A percentile compares a stretch with the other conserved stretches of the same genome.
Evolutionary conservation across 2,329 filamentous ascomycete species (phyloP).

Genomic region (Westerdykella ornata): DNA sequence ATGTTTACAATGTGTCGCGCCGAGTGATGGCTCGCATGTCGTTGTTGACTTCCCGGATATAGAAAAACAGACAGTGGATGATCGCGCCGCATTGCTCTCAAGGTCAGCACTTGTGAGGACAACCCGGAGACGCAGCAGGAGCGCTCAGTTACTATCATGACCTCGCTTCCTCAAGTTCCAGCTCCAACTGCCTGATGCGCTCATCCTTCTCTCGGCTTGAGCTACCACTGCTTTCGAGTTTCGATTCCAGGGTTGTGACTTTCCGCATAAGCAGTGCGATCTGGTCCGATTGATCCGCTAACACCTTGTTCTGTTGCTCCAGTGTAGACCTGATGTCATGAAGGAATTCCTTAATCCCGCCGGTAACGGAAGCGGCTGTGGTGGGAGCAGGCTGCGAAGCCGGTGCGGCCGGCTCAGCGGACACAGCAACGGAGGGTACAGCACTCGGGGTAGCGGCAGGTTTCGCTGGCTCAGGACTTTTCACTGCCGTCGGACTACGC

Average conservation of each 20-base stretch:
- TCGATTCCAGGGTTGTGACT: constrained; percentile 62
- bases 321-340: constrained; percentile 72
- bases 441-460: constrained; percentile 39
- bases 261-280: constrained; percentile 64
- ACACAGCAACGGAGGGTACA: constrained; percentile 32
- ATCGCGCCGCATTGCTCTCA: neutral
- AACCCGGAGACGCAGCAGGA: too few species aligned
- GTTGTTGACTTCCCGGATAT: too few species aligned
- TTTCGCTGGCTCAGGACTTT: constrained; percentile 42
- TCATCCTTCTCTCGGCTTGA: constrained; percentile 37
- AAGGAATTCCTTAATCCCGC: constrained; percentile 58
- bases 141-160: constrained; percentile 17
- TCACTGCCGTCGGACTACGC: constrained; percentile 24
- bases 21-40: too few species aligned
- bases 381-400: constrained; percentile 15
- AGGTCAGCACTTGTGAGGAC: neutral
- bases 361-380: constrained; percentile 40
- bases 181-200: constrained; percentile 36
- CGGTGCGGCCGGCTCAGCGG: constrained; percentile 33
- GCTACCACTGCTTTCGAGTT: constrained; percentile 45
- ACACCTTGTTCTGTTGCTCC: constrained; percentile 68
- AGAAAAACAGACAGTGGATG: too few species aligned
- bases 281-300: constrained; percentile 69
- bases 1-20: too few species aligned
- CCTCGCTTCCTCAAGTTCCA: constrained; percentile 38